Conservation (phyloP, 345 rosid genomes). For the Schrenkiella parvula region DNA sequence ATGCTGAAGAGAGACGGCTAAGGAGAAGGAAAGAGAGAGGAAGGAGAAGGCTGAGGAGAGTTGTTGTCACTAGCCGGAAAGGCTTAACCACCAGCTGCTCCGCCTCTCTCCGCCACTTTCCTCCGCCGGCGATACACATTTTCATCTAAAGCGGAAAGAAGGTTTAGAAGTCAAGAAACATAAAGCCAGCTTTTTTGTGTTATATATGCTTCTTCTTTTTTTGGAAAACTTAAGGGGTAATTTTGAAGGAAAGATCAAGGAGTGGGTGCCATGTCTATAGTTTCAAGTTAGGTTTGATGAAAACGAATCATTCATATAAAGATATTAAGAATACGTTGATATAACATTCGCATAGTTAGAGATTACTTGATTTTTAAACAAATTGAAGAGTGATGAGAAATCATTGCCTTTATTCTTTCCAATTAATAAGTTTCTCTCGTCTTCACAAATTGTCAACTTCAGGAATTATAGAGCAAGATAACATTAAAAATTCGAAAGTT, state of each 20-base stretch:
- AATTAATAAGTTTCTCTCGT: conserved; percentile 16
- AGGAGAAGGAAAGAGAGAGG: conserved; percentile 74
- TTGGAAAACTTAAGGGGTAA: neutral
- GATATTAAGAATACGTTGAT: neutral
- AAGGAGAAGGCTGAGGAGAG: conserved; percentile 58
- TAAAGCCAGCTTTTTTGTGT: neutral
- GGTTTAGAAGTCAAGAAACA: conserved; percentile 10
- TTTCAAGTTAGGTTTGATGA: conserved; percentile 36
- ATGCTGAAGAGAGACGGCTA: conserved; percentile 49
- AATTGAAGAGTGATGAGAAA: conserved; percentile 17
- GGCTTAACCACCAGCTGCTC: conserved; percentile 31
- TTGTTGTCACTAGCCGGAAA: conserved; percentile 44
- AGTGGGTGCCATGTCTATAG: conserved; percentile 64
- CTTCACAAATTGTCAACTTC: conserved; percentile 26
- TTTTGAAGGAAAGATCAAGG: conserved; percentile 34
- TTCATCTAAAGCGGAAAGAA: neutral
- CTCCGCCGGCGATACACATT: neutral
- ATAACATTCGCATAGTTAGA: conserved; percentile 15
- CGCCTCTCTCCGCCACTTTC: conserved; percentile 25
- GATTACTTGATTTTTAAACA: conserved; percentile 14
- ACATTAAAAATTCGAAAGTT: neutral
- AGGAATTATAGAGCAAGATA: neutral
- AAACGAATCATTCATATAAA: conserved; percentile 25
- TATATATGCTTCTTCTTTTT: neutral
- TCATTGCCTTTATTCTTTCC: conserved; percentile 30